A percentile compares a stretch with the other conserved stretches of the same genome.
Evolutionary conservation across 495 filamentous ascomycete genomes (phyloP).

Genomic region (Lasiosphaeris hirsuta): DNA sequence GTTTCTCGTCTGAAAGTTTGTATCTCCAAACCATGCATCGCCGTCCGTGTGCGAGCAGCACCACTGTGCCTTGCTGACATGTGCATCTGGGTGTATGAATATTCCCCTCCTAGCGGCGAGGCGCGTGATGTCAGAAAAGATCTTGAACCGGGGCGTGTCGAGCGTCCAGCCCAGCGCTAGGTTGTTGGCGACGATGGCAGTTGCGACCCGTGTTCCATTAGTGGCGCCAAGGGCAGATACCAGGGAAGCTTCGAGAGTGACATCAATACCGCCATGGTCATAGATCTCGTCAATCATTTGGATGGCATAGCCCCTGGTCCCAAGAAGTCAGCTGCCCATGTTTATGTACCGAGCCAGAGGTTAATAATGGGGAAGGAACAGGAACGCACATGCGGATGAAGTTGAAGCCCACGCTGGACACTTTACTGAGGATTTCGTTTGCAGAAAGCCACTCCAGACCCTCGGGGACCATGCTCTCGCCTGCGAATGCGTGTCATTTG

Average conservation of each 20-base stretch:
- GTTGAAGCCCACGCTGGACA: slow-evolving; percentile 50
- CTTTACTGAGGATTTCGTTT: slow-evolving; percentile 44
- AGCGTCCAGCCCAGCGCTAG: slow-evolving; percentile 34
- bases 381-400: slow-evolving; percentile 47
- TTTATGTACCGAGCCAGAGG: neutral
- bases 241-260: slow-evolving; percentile 42
- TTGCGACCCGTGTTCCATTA: slow-evolving; percentile 46
- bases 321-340: neutral
- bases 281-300: slow-evolving; percentile 58
- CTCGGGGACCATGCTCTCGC: slow-evolving; percentile 57
- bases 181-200: slow-evolving; percentile 44
- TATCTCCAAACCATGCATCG: slow-evolving; percentile 56
- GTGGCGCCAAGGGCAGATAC: slow-evolving; percentile 39
- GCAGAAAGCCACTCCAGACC: slow-evolving; percentile 53
- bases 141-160: slow-evolving; percentile 44
- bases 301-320: slow-evolving; percentile 44
- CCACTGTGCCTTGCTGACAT: slow-evolving; percentile 56
- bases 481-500: neutral
- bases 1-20: slow-evolving; percentile 46
- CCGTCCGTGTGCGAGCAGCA: slow-evolving; percentile 53
- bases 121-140: slow-evolving; percentile 39
- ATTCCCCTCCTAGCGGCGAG: slow-evolving; percentile 43
- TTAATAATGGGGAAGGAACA: too few species aligned
- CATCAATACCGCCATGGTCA: slow-evolving; percentile 44
- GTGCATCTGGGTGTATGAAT: slow-evolving; percentile 56